Conservation (phyloP, 164 flowering plant genomes). For the Cinnamomum micranthum region DNA sequence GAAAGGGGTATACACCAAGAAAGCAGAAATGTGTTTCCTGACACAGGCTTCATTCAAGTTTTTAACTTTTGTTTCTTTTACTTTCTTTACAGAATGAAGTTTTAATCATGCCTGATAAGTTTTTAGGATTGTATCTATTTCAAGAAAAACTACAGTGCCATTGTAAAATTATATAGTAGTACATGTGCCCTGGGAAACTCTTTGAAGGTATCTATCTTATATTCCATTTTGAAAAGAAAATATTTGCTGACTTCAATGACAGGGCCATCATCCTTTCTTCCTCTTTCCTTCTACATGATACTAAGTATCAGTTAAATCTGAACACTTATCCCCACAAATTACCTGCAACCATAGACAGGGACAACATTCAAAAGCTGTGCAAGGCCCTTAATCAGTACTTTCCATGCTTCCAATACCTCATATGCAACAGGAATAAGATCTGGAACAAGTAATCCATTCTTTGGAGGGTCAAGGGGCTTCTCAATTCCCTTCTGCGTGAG, state of each 20-base stretch:
- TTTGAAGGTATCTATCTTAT: too few species aligned
- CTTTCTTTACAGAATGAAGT: too few species aligned
- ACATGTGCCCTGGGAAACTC: too few species aligned
- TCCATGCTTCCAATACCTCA: conserved; percentile 85
- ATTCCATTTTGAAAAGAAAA: too few species aligned
- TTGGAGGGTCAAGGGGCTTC: conserved; percentile 80
- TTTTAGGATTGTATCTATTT: too few species aligned
- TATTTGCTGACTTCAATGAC: background rate
- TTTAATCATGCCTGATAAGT: too few species aligned
- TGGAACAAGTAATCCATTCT: conserved; percentile 82
- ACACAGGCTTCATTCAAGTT: too few species aligned
- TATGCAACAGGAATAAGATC: conserved; percentile 78
- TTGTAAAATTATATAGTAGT: too few species aligned
- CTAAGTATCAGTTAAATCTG: background rate
- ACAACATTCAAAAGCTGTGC: conserved; percentile 74
- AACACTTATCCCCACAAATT: conserved; percentile 3
- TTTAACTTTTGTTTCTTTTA: too few species aligned
- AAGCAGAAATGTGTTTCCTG: too few species aligned
- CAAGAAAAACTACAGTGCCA: too few species aligned
- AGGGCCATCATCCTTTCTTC: background rate
- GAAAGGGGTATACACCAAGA: too few species aligned
- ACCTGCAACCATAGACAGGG: conserved; percentile 97
- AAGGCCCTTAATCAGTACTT: conserved; percentile 67
- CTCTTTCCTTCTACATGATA: background rate
- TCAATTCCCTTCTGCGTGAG: conserved; percentile 80